Percentiles rank a stretch among this genome's conserved stretches.
phyloP scores from a whole-genome alignment of 2,329 filamentous ascomycete genomes.

The Cadophora gregata region DNA sequence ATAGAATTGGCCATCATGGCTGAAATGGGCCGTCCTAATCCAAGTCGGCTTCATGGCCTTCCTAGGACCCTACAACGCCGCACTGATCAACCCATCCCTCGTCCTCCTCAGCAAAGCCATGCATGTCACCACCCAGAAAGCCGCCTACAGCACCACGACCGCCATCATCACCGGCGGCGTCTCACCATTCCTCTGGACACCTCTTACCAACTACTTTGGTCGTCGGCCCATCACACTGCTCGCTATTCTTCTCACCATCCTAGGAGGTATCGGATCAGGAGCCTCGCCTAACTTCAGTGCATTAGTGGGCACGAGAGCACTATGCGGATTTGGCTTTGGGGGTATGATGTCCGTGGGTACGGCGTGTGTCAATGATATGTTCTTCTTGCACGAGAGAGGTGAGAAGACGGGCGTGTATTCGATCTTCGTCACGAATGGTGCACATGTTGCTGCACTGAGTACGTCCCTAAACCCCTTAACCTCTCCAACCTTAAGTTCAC shows the following conservation, averaged over 20 bases:
- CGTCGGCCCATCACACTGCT: constrained; percentile 41
- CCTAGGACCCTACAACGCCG: constrained; percentile 42
- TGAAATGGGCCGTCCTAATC: constrained; percentile 44
- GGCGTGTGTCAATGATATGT: constrained; percentile 42
- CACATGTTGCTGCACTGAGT: constrained; percentile 42
- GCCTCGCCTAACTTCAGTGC: constrained; percentile 33
- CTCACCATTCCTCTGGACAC: constrained; percentile 42
- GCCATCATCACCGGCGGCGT: constrained; percentile 40
- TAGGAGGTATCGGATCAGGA: constrained; percentile 39
- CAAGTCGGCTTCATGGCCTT: constrained; percentile 44
- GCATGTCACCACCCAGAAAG: constrained; percentile 34
- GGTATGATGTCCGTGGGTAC: constrained; percentile 44
- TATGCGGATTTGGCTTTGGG: constrained; percentile 41
- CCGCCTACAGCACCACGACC: constrained; percentile 42
- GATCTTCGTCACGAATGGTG: constrained; percentile 42
- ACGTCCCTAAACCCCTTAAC: constrained; percentile 20
- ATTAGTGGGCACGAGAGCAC: constrained; percentile 38
- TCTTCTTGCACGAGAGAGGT: constrained; percentile 42
- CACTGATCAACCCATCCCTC: constrained; percentile 41
- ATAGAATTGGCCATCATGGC: constrained; percentile 43
- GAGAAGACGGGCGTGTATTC: constrained; percentile 43
- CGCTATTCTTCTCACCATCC: constrained; percentile 39
- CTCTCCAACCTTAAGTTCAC: background rate
- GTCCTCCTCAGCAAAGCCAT: constrained; percentile 39
- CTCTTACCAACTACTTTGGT: constrained; percentile 41